These are phyloP conservation scores for Curvularia sp. DNA, from an alignment of 2,329 filamentous ascomycete genomes.

Conservation along the genomic window DNA sequence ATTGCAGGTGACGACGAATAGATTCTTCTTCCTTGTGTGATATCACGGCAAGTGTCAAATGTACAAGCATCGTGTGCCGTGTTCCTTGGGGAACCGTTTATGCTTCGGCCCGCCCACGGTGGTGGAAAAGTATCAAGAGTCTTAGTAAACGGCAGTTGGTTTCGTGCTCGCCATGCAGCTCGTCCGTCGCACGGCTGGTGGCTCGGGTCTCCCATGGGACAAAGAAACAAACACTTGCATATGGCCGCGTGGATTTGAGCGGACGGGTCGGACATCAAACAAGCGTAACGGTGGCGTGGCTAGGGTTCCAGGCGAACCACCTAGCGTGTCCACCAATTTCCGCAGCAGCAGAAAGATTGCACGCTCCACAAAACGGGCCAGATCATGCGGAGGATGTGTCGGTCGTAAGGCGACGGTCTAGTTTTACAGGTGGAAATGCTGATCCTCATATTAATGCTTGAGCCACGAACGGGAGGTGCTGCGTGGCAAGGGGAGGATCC, in stretches of 20 bases:
- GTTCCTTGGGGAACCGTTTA: background rate
- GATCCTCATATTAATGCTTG: conserved; percentile 15
- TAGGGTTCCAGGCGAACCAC: conserved; percentile 9
- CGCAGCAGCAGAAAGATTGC: conserved; percentile 11
- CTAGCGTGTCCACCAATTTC: conserved; percentile 9
- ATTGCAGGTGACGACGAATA: background rate
- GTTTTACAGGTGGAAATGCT: conserved; percentile 3
- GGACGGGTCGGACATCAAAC: background rate
- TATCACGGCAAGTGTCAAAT: background rate
- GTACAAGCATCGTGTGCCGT: background rate
- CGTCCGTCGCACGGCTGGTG: background rate
- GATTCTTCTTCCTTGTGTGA: background rate
- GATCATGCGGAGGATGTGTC: conserved; percentile 13
- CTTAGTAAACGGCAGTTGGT: background rate
- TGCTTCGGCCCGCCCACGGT: background rate
- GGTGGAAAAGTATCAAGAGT: background rate
- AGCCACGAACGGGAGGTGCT: conserved; percentile 7
- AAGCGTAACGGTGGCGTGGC: conserved; percentile 4
- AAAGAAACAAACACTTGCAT: background rate
- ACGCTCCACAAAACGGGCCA: conserved; percentile 12
- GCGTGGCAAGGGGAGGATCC: background rate
- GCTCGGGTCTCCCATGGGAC: background rate
- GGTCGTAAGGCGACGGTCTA: conserved; percentile 1
- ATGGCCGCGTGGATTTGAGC: conserved; percentile 4
- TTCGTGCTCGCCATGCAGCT: background rate